Evolutionary conservation across 2,329 filamentous ascomycete genomes (phyloP).

Genomic region (Fusarium robinianum): DNA sequence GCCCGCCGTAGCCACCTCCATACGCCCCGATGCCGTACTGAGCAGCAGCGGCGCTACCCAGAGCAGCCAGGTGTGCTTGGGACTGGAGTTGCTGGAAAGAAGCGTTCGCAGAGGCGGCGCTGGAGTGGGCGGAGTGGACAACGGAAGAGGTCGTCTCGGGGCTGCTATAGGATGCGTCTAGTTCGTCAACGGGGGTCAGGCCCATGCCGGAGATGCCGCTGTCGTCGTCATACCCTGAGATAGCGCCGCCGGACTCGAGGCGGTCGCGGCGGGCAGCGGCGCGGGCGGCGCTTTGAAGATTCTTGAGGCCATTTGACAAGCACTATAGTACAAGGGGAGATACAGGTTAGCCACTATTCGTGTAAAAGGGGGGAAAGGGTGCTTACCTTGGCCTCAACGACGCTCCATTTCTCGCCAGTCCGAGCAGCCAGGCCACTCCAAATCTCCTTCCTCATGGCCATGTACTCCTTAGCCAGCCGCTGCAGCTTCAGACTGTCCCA

Average conservation of each 20-base stretch:
- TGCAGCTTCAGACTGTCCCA: slow-evolving; percentile 80
- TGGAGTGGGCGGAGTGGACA: slow-evolving; percentile 44
- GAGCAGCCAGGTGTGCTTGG: slow-evolving; percentile 29
- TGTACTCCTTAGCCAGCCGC: slow-evolving; percentile 75
- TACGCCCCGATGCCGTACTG: slow-evolving; percentile 35
- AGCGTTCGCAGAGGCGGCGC: slow-evolving; percentile 42
- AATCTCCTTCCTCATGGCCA: slow-evolving; percentile 77
- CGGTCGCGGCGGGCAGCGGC: slow-evolving; percentile 69
- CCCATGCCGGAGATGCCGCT: slow-evolving; percentile 68
- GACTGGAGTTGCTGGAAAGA: slow-evolving; percentile 38
- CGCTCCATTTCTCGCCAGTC: slow-evolving; percentile 83
- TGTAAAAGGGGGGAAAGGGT: not conserved
- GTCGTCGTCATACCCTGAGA: slow-evolving; percentile 66
- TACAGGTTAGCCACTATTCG: not conserved
- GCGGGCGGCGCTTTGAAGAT: slow-evolving; percentile 71
- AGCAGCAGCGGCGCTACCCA: slow-evolving; percentile 11
- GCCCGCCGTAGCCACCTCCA: slow-evolving; percentile 32
- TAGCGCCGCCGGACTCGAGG: slow-evolving; percentile 49
- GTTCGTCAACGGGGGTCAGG: slow-evolving; percentile 62
- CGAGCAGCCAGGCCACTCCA: slow-evolving; percentile 75
- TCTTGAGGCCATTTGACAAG: slow-evolving; percentile 83
- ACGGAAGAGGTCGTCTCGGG: slow-evolving; percentile 54
- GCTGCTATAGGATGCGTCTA: slow-evolving; percentile 61
- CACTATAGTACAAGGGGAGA: slow-evolving; percentile 57
- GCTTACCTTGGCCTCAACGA: slow-evolving; percentile 65